phyloP scores from a whole-genome alignment of 2,329 filamentous ascomycete species.

The Hymenoscyphus fraxineus region DNA sequence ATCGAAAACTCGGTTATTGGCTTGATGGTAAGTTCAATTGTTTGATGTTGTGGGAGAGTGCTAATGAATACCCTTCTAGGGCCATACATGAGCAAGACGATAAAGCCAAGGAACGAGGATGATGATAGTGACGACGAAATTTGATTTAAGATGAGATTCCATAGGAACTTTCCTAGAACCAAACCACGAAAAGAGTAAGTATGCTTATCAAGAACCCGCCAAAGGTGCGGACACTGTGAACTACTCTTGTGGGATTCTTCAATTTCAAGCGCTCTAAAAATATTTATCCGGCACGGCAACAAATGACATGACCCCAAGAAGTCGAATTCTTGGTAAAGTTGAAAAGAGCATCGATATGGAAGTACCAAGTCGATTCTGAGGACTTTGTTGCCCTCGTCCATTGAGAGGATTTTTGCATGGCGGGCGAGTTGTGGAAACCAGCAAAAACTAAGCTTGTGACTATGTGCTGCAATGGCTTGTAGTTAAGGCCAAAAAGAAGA shows the following conservation, averaged over 20 bases:
- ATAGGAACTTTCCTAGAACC: not conserved
- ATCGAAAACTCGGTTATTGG: conserved; percentile 87
- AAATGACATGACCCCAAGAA: not conserved
- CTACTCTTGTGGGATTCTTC: not conserved
- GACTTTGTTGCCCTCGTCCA: not conserved
- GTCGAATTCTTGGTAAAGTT: not conserved
- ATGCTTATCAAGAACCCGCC: not conserved
- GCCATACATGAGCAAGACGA: conserved; percentile 35
- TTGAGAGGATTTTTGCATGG: not conserved
- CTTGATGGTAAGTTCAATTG: conserved; percentile 83
- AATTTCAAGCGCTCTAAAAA: not conserved
- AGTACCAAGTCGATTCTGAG: not conserved
- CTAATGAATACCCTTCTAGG: conserved; percentile 19
- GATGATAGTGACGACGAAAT: conserved; percentile 34
- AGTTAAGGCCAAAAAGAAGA: too few relatives aligned
- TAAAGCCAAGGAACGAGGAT: conserved; percentile 31
- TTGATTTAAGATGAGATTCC: conserved; percentile 6
- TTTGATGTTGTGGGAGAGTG: not conserved
- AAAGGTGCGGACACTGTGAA: not conserved
- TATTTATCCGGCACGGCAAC: not conserved
- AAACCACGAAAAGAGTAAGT: not conserved
- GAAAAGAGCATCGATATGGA: not conserved
- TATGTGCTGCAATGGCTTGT: too few relatives aligned
- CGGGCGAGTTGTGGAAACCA: not conserved
- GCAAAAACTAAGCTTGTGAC: not conserved